Base-by-base conservation (phyloP, 768 basidiomycete genomes). In the Kwoniella dejecticola region DNA sequence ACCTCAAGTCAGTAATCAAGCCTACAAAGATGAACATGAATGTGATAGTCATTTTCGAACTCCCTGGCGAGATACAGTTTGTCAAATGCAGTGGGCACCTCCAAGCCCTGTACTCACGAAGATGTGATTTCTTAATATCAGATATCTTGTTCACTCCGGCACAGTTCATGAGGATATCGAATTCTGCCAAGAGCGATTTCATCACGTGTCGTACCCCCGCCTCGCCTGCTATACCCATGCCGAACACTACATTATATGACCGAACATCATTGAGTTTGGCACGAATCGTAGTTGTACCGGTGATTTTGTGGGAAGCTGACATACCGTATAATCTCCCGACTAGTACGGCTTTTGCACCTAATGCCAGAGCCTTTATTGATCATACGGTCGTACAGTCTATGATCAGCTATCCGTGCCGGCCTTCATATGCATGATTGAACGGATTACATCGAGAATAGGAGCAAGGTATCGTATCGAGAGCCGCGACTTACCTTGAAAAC, bases 341-440 rank as follows among this genome's bases (percentile, higher is more conserved):
- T 19, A 92, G 76, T 15, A 93, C 86, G 7, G 82, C 90, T 67
- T 93, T 87, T 7, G 92, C 91, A 41, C 92, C 91, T 0, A 94
- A 82, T 1, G 90, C 90, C 27, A 93, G 79, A 0, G 92, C 91
- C 77, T 58, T 13, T n/a, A 17, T n/a, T n/a, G n/a, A n/a, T n/a
- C n/a, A n/a, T n/a, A n/a, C n/a, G n/a, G n/a, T n/a, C n/a, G n/a
- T n/a, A n/a, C n/a, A n/a, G n/a, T n/a, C n/a, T n/a, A n/a, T n/a
- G n/a, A n/a, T n/a, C n/a, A n/a, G n/a, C n/a, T n/a, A n/a, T n/a
- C n/a, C n/a, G n/a, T n/a, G n/a, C n/a, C n/a, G n/a, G n/a, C n/a
- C n/a, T n/a, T n/a, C n/a, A n/a, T n/a, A n/a, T n/a, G n/a, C n/a
- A n/a, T n/a, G n/a, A n/a, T n/a, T n/a, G n/a, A n/a, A n/a, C n/a